Percentiles rank a stretch among this genome's conserved stretches.
Evolutionary conservation across 1,284 basidiomycete genomes (phyloP).

Genomic region (Xanthoconium separans): DNA sequence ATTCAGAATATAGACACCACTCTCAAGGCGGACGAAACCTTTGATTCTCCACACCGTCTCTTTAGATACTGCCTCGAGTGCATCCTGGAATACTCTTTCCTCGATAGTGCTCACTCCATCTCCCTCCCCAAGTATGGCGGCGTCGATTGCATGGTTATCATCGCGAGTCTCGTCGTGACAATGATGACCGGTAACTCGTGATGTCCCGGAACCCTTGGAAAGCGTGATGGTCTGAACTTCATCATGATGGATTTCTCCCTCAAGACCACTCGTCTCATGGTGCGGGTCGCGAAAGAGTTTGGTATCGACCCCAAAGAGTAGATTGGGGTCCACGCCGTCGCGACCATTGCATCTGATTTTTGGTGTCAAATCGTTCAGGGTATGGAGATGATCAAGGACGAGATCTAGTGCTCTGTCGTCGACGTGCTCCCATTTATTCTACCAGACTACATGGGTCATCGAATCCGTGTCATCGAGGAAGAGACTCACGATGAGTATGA

Average conservation of each 20-base stretch:
- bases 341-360: slow-evolving; percentile 71
- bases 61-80: slow-evolving; percentile 58
- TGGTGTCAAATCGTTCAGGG: slow-evolving; percentile 85
- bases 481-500: slow-evolving; percentile 75
- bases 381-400: slow-evolving; percentile 84
- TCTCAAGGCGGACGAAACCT: slow-evolving; percentile 68
- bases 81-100: slow-evolving; percentile 39
- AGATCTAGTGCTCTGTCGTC: slow-evolving; percentile 75
- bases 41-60: slow-evolving; percentile 79
- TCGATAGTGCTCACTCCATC: slow-evolving; percentile 15
- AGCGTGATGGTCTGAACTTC: slow-evolving; percentile 82
- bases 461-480: background rate
- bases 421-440: slow-evolving; percentile 89
- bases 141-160: slow-evolving; percentile 4
- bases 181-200: slow-evolving; percentile 23
- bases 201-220: slow-evolving; percentile 39
- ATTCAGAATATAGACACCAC: slow-evolving; percentile 67
- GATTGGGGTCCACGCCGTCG: slow-evolving; percentile 64
- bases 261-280: background rate
- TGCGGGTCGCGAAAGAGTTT: slow-evolving; percentile 57
- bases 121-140: background rate
- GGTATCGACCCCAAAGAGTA: slow-evolving; percentile 84
- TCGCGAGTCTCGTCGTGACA: slow-evolving; percentile 28
- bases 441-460: slow-evolving; percentile 3
- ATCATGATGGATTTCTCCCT: slow-evolving; percentile 52